Percentiles rank a stretch among this genome's conserved stretches.
phyloP scores from a whole-genome alignment of 176 grass and related monocot genomes.

The Triticum turgidum region DNA sequence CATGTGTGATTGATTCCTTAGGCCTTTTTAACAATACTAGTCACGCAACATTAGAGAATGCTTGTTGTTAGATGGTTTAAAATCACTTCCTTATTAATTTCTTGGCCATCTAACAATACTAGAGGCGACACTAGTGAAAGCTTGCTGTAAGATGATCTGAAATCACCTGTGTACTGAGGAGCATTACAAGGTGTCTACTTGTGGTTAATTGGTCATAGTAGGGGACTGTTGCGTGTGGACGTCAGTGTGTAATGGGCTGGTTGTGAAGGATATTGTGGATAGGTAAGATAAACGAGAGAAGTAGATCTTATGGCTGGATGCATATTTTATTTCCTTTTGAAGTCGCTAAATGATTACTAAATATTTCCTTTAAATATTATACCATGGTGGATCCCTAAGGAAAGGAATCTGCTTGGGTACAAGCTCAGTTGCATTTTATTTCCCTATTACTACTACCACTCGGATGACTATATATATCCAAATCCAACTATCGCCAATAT shows the following conservation, averaged over 20 bases:
- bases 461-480: neutral
- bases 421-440: neutral
- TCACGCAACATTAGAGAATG: neutral
- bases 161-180: neutral
- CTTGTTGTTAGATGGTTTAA: neutral
- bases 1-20: neutral
- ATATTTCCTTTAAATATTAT: neutral
- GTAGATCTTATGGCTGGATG: neutral
- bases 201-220: neutral
- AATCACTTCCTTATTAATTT: too few relatives aligned
- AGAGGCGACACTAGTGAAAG: neutral
- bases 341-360: neutral
- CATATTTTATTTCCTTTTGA: neutral
- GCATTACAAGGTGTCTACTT: neutral
- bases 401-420: neutral
- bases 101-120: neutral
- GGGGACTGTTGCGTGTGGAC: neutral
- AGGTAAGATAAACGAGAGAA: neutral
- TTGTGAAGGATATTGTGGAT: neutral
- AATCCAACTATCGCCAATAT: neutral
- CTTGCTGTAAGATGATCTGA: neutral
- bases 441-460: neutral
- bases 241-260: neutral
- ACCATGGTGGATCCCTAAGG: neutral
- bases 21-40: neutral